A percentile compares a stretch with the other conserved stretches of the same genome.
Evolutionary conservation across 2,329 filamentous ascomycete genomes (phyloP).

Genomic region (Chaetomium sp.): DNA sequence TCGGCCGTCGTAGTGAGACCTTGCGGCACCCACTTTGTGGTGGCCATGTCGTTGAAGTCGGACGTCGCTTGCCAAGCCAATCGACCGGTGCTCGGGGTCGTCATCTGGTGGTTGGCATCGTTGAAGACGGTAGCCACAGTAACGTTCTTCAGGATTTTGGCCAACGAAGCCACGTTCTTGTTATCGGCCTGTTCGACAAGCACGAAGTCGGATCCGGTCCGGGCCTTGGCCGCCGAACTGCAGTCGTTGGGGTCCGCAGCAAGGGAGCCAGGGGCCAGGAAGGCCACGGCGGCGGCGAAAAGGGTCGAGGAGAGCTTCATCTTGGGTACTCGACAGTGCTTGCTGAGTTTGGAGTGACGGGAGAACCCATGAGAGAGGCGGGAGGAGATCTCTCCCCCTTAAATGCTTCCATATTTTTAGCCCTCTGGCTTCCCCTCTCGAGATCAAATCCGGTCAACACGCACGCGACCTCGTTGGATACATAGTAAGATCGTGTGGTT

Average conservation of each 20-base stretch:
- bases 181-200: slow-evolving; percentile 22
- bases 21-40: slow-evolving; percentile 31
- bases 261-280: neutral
- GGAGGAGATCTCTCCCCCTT: no score
- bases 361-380: neutral
- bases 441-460: no score
- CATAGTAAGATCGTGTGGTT: no score
- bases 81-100: slow-evolving; percentile 9
- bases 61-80: slow-evolving; percentile 19
- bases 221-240: slow-evolving; percentile 14
- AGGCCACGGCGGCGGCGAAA: slow-evolving; percentile 1
- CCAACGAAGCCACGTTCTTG: slow-evolving; percentile 19
- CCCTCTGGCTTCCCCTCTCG: no score
- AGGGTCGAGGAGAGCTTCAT: slow-evolving; percentile 8
- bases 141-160: slow-evolving; percentile 17
- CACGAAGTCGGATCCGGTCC: slow-evolving; percentile 24
- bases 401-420: no score
- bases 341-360: neutral
- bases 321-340: neutral
- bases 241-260: slow-evolving; percentile 10
- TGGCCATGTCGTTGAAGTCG: slow-evolving; percentile 28
- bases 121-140: slow-evolving; percentile 21
- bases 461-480: no score
- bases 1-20: slow-evolving; percentile 32
- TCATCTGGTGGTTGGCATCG: slow-evolving; percentile 23